Percentiles rank a stretch among this genome's conserved stretches.
Conservation (phyloP, 257 asterid species). For the Solanum peruvianum region DNA sequence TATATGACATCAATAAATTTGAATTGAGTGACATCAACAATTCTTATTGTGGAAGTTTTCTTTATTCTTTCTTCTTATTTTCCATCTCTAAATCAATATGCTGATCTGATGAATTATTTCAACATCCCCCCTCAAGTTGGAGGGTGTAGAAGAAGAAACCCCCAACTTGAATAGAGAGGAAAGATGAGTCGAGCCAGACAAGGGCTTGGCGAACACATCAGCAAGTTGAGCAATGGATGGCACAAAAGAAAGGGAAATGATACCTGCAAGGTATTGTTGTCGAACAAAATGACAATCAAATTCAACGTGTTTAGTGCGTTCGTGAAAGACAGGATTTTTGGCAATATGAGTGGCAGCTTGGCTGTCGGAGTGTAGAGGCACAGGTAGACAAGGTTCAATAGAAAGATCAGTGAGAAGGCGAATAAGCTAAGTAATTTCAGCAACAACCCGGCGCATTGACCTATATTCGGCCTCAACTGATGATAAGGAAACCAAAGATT, state of each 20-base stretch:
- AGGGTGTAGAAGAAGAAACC: not conserved
- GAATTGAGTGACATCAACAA: too few relatives aligned
- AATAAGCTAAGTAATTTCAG: too few relatives aligned
- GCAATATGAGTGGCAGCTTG: not conserved
- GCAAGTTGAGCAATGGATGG: not conserved
- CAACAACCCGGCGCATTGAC: not conserved
- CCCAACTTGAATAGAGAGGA: not conserved
- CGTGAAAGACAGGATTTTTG: too few relatives aligned
- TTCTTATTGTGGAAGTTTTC: too few relatives aligned
- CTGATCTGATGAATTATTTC: too few relatives aligned
- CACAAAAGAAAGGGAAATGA: not conserved
- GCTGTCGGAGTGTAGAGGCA: not conserved
- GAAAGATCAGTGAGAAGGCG: not conserved
- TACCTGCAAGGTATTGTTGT: not conserved
- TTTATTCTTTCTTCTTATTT: too few relatives aligned
- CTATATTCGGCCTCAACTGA: not conserved
- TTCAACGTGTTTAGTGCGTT: not conserved
- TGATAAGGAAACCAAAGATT: not conserved
- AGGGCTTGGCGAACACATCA: not conserved
- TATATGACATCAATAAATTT: too few relatives aligned
- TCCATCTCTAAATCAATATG: too few relatives aligned
- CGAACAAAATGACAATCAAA: not conserved
- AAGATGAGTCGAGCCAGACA: not conserved
- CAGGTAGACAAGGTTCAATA: not conserved
- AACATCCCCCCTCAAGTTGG: not conserved